These are phyloP conservation scores for Scedosporium minutisporum DNA, from an alignment of 2,329 filamentous ascomycete genomes.

Conservation along the genomic window DNA sequence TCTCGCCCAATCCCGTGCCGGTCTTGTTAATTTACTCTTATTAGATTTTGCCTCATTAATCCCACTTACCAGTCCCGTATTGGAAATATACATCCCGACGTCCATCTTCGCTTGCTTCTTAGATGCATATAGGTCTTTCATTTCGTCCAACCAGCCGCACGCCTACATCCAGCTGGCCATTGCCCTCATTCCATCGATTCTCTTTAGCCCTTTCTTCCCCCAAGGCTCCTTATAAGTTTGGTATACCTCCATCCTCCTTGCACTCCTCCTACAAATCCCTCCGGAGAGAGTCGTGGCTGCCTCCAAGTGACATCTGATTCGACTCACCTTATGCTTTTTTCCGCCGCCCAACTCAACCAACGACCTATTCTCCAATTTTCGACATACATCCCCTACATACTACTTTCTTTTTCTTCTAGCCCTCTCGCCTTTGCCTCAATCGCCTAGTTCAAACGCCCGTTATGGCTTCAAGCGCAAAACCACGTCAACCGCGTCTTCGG, in stretches of 20 bases:
- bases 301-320: not conserved
- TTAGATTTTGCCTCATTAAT: slow-evolving; percentile 2
- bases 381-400: no score
- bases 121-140: not conserved
- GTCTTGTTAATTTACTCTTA: not conserved
- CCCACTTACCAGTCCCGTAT: not conserved
- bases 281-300: not conserved
- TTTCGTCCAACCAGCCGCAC: not conserved
- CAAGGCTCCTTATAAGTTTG: not conserved
- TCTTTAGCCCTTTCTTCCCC: not conserved
- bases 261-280: not conserved
- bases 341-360: no score
- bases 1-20: not conserved
- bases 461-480: slow-evolving; percentile 1
- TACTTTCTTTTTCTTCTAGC: not conserved
- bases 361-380: no score
- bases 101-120: not conserved
- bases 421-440: not conserved
- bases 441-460: not conserved
- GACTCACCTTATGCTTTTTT: no score
- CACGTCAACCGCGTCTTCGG: slow-evolving; percentile 30
- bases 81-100: not conserved
- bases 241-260: not conserved
- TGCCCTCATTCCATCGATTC: not conserved
- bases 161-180: not conserved